phyloP scores from a whole-genome alignment of 2,329 filamentous ascomycete genomes.

The Huntiella abstrusa region DNA sequence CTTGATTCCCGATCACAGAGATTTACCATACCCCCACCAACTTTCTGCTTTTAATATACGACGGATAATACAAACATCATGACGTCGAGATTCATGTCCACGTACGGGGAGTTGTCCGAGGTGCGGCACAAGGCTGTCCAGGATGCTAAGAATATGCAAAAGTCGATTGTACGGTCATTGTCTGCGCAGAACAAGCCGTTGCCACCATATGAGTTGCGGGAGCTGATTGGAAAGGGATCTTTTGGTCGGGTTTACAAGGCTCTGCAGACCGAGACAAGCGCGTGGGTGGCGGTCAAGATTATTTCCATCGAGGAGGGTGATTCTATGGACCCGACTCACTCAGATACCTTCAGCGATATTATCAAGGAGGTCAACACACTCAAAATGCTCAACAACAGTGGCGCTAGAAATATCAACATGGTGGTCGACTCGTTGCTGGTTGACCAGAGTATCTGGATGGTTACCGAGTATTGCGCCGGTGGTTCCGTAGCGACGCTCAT shows the following conservation, averaged over 20 bases:
- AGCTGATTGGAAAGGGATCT: conserved; percentile 47
- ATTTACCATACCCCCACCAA: not conserved
- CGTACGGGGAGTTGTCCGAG: conserved; percentile 8
- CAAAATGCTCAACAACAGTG: conserved; percentile 39
- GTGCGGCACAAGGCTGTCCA: conserved; percentile 26
- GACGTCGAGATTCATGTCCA: conserved; percentile 8
- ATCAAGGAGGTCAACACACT: conserved; percentile 34
- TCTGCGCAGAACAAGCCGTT: conserved; percentile 33
- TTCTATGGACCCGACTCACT: conserved; percentile 34
- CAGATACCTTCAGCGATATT: conserved; percentile 32
- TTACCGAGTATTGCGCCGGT: conserved; percentile 49
- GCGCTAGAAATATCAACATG: conserved; percentile 44
- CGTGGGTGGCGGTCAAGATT: conserved; percentile 51
- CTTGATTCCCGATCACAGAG: not conserved
- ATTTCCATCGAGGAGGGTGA: conserved; percentile 58
- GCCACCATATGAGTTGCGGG: conserved; percentile 39
- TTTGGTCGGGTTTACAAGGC: conserved; percentile 50
- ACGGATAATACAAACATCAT: not conserved
- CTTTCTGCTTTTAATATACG: too few species aligned
- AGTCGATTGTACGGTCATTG: conserved; percentile 36
- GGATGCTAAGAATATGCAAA: conserved; percentile 47
- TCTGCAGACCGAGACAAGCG: conserved; percentile 17
- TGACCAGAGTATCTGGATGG: conserved; percentile 47
- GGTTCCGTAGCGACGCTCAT: conserved; percentile 43
- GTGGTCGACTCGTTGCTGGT: conserved; percentile 46